Base-by-base conservation (phyloP, 352 stramenopile species). In the Phytophthora melonis region DNA sequence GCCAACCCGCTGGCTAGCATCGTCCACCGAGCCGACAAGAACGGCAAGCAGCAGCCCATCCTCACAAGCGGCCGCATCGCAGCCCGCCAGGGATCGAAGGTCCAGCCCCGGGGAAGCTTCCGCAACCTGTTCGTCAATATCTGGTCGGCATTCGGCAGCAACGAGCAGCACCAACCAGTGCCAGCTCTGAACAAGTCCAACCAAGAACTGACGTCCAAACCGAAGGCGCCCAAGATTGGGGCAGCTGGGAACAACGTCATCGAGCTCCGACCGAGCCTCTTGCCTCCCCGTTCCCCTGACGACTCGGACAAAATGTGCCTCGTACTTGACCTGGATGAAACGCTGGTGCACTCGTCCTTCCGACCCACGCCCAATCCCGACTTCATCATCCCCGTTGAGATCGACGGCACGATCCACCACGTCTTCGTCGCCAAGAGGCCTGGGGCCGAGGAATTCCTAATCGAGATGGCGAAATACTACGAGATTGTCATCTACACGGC, bases 401-500 rank as follows among this genome's bases (percentile, higher is more conserved):
- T 99, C 72, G 93, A 98, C 45, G 83, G 80, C 54, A 90, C 79
- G 18, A 73, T 88, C 30, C 82, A 93, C 70, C 84, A 97, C 58
- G 90, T 97, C 14, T 97, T 94, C 78, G 88, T 98, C 36, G 82
- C 83, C 43, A 98, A 97, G 73, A 84, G 96, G n/a, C 94, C 96
- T 1, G 93, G 96, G 0, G 96, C 98, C 2, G 94, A 99, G 62
- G 85, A 98, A 65, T 99, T 99, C 79, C 87, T 99, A 16, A 52
- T 95, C 8, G 86, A 97, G 66, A 97, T 99, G 87, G 88, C 93
- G 10, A 96, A 98, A 68, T 70, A 97, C 69, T 99, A 99, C 78
- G 97, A 99, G 80, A 96, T 99, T 70, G 93, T 99, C 32, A 87
- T 99, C 32, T 99, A 99, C 84, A 99, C 97, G 6, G 98, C 98